Conservation (phyloP, 768 basidiomycete genomes). For the Suillus alpinus region DNA sequence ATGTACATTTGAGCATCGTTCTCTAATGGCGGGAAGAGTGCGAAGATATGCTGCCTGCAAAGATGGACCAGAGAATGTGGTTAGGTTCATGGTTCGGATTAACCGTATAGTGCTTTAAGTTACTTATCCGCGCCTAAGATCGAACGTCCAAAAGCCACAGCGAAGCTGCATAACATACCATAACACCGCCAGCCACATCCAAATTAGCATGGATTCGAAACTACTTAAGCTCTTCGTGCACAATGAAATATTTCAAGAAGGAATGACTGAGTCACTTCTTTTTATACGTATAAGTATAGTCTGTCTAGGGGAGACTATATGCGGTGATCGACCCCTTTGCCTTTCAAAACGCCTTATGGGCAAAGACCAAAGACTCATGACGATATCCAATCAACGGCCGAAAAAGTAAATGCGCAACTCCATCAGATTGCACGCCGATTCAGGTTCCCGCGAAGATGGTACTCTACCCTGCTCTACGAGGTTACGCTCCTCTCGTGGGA, state of each 20-base stretch:
- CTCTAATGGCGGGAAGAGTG: conserved; percentile 86
- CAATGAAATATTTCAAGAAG: neutral
- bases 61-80: neutral
- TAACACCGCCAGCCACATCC: neutral
- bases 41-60: conserved; percentile 63
- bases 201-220: neutral
- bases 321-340: neutral
- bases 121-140: neutral
- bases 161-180: neutral
- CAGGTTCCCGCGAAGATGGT: neutral
- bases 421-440: neutral
- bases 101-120: neutral
- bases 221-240: neutral
- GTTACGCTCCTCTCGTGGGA: neutral
- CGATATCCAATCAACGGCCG: neutral
- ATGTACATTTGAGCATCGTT: conserved; percentile 77
- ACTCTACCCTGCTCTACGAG: too few species aligned
- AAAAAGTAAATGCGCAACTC: neutral
- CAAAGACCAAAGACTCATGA: neutral
- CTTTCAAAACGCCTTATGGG: neutral
- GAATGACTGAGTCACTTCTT: neutral
- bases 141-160: neutral
- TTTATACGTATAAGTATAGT: neutral
- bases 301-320: neutral
- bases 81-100: conserved; percentile 2